Conservation (phyloP, 2,329 filamentous ascomycete genomes). For the Penicillium italicum region DNA sequence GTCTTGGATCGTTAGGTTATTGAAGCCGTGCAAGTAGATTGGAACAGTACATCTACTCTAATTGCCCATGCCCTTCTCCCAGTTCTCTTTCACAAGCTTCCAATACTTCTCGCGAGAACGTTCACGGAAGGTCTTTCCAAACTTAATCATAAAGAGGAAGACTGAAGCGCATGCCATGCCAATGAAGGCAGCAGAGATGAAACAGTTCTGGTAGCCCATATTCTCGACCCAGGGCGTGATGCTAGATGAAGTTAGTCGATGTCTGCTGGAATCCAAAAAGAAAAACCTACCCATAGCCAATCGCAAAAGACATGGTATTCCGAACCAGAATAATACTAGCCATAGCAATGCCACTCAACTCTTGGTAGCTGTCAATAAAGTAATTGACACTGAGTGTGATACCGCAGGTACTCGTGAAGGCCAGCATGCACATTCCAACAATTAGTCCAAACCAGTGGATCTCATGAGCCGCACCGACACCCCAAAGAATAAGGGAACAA, state of each 20-base stretch:
- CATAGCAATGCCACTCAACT: slow-evolving; percentile 41
- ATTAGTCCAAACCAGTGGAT: slow-evolving; percentile 44
- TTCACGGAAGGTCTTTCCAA: slow-evolving; percentile 36
- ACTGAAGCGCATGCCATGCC: slow-evolving; percentile 36
- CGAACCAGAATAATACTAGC: slow-evolving; percentile 46
- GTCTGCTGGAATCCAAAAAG: not conserved
- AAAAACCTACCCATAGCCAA: slow-evolving; percentile 40
- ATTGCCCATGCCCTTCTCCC: slow-evolving; percentile 34
- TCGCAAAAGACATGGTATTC: slow-evolving; percentile 49
- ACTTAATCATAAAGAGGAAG: slow-evolving; percentile 42
- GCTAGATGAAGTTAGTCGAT: slow-evolving; percentile 18
- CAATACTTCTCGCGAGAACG: slow-evolving; percentile 38
- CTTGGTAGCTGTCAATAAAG: slow-evolving; percentile 41
- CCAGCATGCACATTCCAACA: slow-evolving; percentile 43
- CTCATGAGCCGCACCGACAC: slow-evolving; percentile 43
- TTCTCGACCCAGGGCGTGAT: slow-evolving; percentile 48
- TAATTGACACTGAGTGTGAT: slow-evolving; percentile 42
- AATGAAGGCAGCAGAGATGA: slow-evolving; percentile 41
- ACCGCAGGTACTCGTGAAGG: slow-evolving; percentile 38
- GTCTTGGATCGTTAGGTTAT: not conserved
- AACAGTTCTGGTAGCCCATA: slow-evolving; percentile 46
- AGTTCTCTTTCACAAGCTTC: slow-evolving; percentile 35
- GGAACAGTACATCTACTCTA: slow-evolving; percentile 4
- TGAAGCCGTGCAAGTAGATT: not conserved
- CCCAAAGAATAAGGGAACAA: slow-evolving; percentile 37